Conservation (phyloP, 352 stramenopile genomes). For the Pythium brassicae region DNA sequence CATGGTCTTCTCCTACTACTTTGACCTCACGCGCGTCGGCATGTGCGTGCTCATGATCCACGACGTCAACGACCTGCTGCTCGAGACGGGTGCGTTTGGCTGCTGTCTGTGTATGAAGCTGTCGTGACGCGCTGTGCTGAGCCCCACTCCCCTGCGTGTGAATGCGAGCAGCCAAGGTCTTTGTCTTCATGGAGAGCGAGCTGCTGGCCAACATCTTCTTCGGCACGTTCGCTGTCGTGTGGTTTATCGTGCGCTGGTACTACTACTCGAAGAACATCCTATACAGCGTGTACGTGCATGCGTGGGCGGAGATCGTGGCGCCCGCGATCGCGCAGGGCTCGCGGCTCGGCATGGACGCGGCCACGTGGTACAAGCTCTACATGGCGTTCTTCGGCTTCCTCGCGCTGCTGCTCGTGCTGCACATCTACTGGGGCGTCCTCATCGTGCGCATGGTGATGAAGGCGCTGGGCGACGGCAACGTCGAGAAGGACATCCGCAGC, state of each 20-base stretch:
- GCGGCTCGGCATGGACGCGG: constrained; percentile 28
- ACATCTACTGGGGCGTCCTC: constrained; percentile 74
- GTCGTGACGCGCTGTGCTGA: not conserved
- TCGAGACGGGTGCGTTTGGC: constrained; percentile 44
- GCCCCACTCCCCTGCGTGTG: no score
- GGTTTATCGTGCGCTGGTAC: constrained; percentile 68
- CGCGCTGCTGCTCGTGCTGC: constrained; percentile 53
- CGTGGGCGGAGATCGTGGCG: constrained; percentile 46
- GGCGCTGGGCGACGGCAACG: constrained; percentile 55
- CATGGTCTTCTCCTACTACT: constrained; percentile 73
- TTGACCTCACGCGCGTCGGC: constrained; percentile 64
- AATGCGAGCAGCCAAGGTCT: constrained; percentile 52
- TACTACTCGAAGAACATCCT: constrained; percentile 78
- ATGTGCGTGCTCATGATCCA: constrained; percentile 83
- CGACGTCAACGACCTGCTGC: constrained; percentile 74
- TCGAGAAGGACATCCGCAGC: constrained; percentile 81
- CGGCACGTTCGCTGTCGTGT: constrained; percentile 57
- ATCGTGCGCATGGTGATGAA: constrained; percentile 76
- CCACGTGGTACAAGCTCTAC: constrained; percentile 58
- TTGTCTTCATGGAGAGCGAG: constrained; percentile 72
- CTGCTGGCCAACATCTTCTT: constrained; percentile 69
- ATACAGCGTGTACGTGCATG: constrained; percentile 46
- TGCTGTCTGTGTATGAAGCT: constrained; percentile 4
- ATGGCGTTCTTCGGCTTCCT: constrained; percentile 54
- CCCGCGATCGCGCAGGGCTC: constrained; percentile 37